A percentile compares a stretch with the other conserved stretches of the same genome.
Evolutionary conservation across 371 early-diverging fungal genomes (phyloP).

Genomic region (Batkoa obscura): DNA sequence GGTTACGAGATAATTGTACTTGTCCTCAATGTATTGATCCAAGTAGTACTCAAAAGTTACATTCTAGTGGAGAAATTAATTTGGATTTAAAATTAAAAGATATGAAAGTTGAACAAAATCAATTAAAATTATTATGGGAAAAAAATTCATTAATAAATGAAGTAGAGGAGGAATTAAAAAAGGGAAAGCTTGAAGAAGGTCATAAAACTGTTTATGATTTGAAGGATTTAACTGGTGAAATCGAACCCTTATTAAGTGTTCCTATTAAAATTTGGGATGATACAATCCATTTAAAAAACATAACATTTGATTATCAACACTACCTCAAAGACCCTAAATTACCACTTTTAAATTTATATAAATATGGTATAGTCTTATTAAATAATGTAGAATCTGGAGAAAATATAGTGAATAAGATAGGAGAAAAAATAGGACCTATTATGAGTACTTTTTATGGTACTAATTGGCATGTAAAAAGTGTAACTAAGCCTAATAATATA

Average conservation of each 20-base stretch:
- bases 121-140: constrained; percentile 9
- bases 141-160: constrained; percentile 21
- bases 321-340: constrained; percentile 35
- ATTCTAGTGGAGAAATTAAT: too few relatives aligned
- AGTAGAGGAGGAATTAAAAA: constrained; percentile 16
- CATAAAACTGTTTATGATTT: too few relatives aligned
- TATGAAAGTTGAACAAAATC: constrained; percentile 26
- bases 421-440: constrained; percentile 51
- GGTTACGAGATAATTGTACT: constrained; percentile 71
- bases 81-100: too few relatives aligned
- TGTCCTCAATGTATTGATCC: constrained; percentile 56
- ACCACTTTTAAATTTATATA: constrained; percentile 34
- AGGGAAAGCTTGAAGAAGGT: constrained; percentile 7
- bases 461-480: constrained; percentile 64
- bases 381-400: constrained; percentile 40
- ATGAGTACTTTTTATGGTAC: constrained; percentile 67
- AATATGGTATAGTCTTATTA: constrained; percentile 54
- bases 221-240: too few relatives aligned
- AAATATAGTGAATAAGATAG: constrained; percentile 29
- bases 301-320: constrained; percentile 36
- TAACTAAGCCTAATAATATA: constrained; percentile 62
- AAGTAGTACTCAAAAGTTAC: constrained; percentile 53
- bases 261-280: too few relatives aligned
- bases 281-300: constrained; percentile 17
- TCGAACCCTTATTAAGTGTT: too few relatives aligned